phyloP scores from a whole-genome alignment of 1,139 yeast species.

The Nakaseomyces sp. region DNA sequence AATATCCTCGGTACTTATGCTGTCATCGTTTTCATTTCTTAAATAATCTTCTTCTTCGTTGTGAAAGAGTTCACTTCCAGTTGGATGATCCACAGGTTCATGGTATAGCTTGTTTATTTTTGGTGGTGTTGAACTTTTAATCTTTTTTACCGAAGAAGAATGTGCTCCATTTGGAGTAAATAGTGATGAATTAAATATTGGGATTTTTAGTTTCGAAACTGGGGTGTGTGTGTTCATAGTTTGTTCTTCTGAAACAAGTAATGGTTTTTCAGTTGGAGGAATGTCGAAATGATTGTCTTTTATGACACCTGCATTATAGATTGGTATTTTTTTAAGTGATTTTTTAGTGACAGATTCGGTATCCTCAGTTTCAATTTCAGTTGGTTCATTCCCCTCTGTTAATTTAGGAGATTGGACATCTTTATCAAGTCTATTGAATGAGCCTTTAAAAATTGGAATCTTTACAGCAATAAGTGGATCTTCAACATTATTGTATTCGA shows the following conservation, averaged over 20 bases:
- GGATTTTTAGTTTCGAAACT: slow-evolving; percentile 10
- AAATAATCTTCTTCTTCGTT: neutral
- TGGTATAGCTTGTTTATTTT: neutral
- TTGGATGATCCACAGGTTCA: neutral
- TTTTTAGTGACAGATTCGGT: neutral
- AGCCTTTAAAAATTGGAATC: slow-evolving; percentile 3
- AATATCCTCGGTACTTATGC: slow-evolving; percentile 8
- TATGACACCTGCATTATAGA: neutral
- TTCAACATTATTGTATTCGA: slow-evolving; percentile 1
- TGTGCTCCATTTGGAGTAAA: neutral
- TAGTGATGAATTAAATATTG: slow-evolving; percentile 18
- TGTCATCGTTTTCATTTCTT: slow-evolving; percentile 6
- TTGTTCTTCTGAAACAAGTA: neutral
- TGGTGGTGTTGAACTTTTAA: neutral
- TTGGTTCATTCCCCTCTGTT: neutral
- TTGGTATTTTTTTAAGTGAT: neutral
- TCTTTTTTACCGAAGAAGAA: neutral
- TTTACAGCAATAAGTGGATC: slow-evolving; percentile 1
- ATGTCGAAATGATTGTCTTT: neutral
- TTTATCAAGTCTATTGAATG: neutral
- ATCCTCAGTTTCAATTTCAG: neutral
- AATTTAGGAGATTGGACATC: neutral
- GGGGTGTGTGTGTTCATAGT: neutral
- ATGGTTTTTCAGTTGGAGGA: neutral
- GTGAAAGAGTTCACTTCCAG: neutral